Base-by-base conservation (phyloP, 257 asterid species). In the Solanum paucissectum region DNA sequence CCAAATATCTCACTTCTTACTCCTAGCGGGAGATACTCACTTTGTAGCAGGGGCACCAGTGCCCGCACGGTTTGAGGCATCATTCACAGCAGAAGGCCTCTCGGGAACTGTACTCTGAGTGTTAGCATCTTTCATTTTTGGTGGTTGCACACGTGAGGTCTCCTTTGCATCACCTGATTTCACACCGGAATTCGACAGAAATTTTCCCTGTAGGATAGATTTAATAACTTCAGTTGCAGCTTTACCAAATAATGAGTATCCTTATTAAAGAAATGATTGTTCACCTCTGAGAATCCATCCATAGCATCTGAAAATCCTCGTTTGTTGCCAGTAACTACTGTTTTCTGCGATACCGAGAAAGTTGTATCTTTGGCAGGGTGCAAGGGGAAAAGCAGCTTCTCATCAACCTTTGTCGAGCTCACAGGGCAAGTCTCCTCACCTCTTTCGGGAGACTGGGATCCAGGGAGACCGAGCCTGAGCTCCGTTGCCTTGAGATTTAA, bases 271-370 rank as follows among this genome's bases (percentile, higher is more conserved):
- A 69, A 66, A 64, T 10, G 84, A 85, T 52, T 66, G 21, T 66
- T 90, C 72, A 92, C 93, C 93, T 93, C 94, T 4, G 94, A 87
- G 87, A 89, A 90, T 84, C 89, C 95, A 83, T 93, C 91, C 95
- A 94, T 91, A 79, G 95, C 93, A 71, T 94, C 98, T 69, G 98
- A 89, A 86, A 94, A 94, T 46, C 95, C 98, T 90, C 98, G 88
- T 92, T 94, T 94, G 91, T 91, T 94, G 68, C 98, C 98, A 2
- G 94, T 90, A 84, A 91, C 93, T 68, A 86, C 85, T 4, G 92
- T 42, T 87, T 94, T 93, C 83, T 86, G 91, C 16, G 87, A 82
- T 13, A 87, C 85, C 2, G 25, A 74, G 73, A 46, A 88, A 89
- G 83, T 81, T 27, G 88, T 86, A 79, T 92, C 94, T 69, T 91